These are phyloP conservation scores for Hypoxylon sp. DNA, from an alignment of 2,329 filamentous ascomycete species.

Conservation along the genomic window DNA sequence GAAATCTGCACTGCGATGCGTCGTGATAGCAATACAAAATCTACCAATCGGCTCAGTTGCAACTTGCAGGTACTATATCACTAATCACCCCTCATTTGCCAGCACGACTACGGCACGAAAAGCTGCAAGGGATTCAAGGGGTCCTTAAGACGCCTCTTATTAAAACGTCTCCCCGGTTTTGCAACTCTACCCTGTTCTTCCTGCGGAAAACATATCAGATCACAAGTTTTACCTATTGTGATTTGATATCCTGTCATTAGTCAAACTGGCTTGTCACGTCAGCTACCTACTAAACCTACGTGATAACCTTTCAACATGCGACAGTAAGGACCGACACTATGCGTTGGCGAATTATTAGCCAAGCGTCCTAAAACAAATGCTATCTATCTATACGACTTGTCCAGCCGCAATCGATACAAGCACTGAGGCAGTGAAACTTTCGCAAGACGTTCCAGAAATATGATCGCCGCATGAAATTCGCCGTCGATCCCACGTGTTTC, in stretches of 20 bases:
- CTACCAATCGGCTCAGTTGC: slow-evolving; percentile 42
- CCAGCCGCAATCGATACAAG: slow-evolving; percentile 3
- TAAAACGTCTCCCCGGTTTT: slow-evolving; percentile 44
- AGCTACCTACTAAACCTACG: slow-evolving; percentile 1
- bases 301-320: neutral
- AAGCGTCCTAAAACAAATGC: neutral
- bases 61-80: slow-evolving; percentile 26
- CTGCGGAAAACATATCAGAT: slow-evolving; percentile 16
- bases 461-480: slow-evolving; percentile 35
- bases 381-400: slow-evolving; percentile 2
- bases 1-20: slow-evolving; percentile 19
- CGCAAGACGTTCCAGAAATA: slow-evolving; percentile 21
- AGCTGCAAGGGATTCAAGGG: slow-evolving; percentile 27
- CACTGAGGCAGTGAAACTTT: slow-evolving; percentile 12
- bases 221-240: slow-evolving; percentile 23
- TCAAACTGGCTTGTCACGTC: slow-evolving; percentile 6
- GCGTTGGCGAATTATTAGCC: slow-evolving; percentile 11
- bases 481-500: slow-evolving; percentile 44
- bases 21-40: slow-evolving; percentile 21
- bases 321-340: slow-evolving; percentile 3
- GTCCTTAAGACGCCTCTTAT: slow-evolving; percentile 45
- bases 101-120: slow-evolving; percentile 12
- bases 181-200: slow-evolving; percentile 27
- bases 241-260: slow-evolving; percentile 20
- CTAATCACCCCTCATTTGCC: slow-evolving; percentile 11